These are phyloP conservation scores for Hymenoscyphus fructigenus DNA, from an alignment of 2,329 filamentous ascomycete species.

Conservation along the genomic window DNA sequence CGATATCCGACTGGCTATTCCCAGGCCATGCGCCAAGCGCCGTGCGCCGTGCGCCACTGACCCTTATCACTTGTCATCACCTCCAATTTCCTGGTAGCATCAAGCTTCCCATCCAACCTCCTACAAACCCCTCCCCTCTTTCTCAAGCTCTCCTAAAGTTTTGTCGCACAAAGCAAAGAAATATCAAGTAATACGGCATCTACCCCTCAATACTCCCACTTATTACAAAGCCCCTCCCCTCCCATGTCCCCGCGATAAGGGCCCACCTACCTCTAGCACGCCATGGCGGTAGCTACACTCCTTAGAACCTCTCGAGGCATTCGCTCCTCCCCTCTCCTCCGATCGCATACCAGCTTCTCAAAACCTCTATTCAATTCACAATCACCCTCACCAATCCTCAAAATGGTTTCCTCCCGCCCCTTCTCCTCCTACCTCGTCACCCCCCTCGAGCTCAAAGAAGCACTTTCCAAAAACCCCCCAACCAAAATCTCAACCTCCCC, in stretches of 20 bases:
- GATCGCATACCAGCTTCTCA: slow-evolving; percentile 9
- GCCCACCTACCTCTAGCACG: slow-evolving; percentile 22
- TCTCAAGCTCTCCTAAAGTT: background rate
- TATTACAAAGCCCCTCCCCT: slow-evolving; percentile 7
- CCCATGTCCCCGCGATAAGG: slow-evolving; percentile 27
- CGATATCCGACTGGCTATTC: background rate
- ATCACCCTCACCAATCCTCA: slow-evolving; percentile 26
- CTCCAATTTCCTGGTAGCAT: slow-evolving; percentile 10
- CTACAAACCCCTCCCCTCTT: slow-evolving; percentile 15
- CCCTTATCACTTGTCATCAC: background rate
- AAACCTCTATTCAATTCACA: background rate
- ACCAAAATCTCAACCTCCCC: slow-evolving; percentile 79
- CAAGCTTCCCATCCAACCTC: slow-evolving; percentile 9
- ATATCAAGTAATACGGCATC: background rate
- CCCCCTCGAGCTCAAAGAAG: slow-evolving; percentile 76
- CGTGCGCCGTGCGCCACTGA: background rate
- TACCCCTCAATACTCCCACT: background rate
- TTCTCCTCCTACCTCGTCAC: slow-evolving; percentile 85
- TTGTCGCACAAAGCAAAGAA: slow-evolving; percentile 7
- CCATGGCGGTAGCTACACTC: slow-evolving; percentile 33
- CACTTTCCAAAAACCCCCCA: slow-evolving; percentile 77
- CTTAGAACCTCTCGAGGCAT: slow-evolving; percentile 19
- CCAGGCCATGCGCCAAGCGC: too few relatives aligned
- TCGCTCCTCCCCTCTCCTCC: slow-evolving; percentile 10
- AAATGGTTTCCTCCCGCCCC: slow-evolving; percentile 39